A percentile compares a stretch with the other conserved stretches of the same genome.
Evolutionary conservation across 352 stramenopile genomes (phyloP).

Genomic region (Globisporangium iwayamae): DNA sequence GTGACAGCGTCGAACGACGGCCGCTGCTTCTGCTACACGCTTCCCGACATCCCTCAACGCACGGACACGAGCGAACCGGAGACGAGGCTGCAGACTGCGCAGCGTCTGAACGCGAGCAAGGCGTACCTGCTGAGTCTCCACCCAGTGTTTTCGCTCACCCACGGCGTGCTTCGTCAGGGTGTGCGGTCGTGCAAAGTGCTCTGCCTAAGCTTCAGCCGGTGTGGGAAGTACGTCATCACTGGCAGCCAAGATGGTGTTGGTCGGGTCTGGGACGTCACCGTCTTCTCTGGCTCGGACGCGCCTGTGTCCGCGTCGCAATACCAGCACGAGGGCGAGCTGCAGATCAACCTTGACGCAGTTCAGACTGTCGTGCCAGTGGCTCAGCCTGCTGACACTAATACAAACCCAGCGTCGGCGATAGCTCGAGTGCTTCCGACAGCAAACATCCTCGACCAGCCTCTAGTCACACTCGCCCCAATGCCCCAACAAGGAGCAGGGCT

Average conservation of each 20-base stretch:
- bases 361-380: background rate
- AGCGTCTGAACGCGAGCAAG: slow-evolving; percentile 60
- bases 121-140: slow-evolving; percentile 82
- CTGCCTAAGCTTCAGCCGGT: slow-evolving; percentile 73
- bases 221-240: slow-evolving; percentile 87
- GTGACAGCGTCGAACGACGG: slow-evolving; percentile 93
- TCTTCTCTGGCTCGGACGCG: slow-evolving; percentile 40
- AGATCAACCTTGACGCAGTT: slow-evolving; percentile 12
- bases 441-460: background rate
- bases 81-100: slow-evolving; percentile 76
- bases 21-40: slow-evolving; percentile 88
- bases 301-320: slow-evolving; percentile 48
- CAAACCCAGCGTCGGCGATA: background rate
- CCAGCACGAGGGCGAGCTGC: slow-evolving; percentile 42
- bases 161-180: slow-evolving; percentile 39
- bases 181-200: slow-evolving; percentile 73
- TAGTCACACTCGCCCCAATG: background rate
- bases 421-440: background rate
- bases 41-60: slow-evolving; percentile 62
- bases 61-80: slow-evolving; percentile 28
- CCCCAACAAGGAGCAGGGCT: background rate
- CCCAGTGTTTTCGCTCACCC: slow-evolving; percentile 74
- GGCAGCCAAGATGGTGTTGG: slow-evolving; percentile 92
- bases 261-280: slow-evolving; percentile 86
- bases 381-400: background rate